Conservation (phyloP, 2,329 filamentous ascomycete genomes). For the Verticillium dahliae region DNA sequence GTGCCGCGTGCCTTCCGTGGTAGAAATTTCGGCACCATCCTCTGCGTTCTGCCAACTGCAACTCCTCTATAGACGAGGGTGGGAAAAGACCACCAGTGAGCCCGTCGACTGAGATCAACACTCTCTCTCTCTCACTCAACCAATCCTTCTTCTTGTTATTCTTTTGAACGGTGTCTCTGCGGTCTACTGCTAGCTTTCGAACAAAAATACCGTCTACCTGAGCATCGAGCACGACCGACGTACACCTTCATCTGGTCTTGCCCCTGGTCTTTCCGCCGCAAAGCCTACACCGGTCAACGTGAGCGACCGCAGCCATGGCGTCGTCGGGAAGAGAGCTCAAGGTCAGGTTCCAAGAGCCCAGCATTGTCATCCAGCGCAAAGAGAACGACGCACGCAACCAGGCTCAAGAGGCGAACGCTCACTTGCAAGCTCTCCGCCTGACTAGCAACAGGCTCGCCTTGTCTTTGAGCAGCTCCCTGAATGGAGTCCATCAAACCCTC, state of each 20-base stretch:
- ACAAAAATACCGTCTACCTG: too few species aligned
- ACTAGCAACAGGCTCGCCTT: not conserved
- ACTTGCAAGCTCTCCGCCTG: not conserved
- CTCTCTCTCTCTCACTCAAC: too few species aligned
- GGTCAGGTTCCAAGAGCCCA: not conserved
- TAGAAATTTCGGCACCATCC: not conserved
- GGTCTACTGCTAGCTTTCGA: too few species aligned
- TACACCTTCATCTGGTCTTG: too few species aligned
- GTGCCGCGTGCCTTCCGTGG: not conserved
- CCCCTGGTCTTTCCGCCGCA: too few species aligned
- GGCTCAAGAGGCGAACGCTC: not conserved
- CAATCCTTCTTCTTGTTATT: too few species aligned
- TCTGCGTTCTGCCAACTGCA: not conserved
- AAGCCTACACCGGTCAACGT: too few species aligned
- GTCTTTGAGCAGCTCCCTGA: not conserved
- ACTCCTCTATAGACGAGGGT: not conserved
- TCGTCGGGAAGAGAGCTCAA: not conserved
- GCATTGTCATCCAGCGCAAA: not conserved
- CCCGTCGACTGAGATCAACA: not conserved
- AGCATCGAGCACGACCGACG: too few species aligned
- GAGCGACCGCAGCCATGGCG: not conserved
- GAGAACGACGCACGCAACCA: not conserved
- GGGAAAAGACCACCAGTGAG: not conserved
- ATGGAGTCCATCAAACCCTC: not conserved
- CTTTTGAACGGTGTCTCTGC: too few species aligned